Base-by-base conservation (phyloP, 2,329 filamentous ascomycete species). In the Aspergillus japonicus region DNA sequence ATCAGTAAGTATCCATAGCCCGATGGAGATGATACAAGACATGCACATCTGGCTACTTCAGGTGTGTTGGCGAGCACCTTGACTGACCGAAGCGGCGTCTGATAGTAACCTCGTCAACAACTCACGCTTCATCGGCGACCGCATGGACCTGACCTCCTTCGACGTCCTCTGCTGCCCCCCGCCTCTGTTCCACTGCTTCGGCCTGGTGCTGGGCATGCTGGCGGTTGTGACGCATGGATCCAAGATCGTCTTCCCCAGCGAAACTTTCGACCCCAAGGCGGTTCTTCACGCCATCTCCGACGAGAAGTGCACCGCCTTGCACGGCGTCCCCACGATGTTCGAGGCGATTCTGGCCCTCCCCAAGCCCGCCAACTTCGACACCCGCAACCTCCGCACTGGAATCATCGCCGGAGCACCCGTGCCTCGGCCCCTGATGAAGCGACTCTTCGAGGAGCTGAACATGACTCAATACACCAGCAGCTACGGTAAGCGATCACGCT, bases 301-400 rank as follows among this genome's bases (percentile, higher is more conserved):
- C 55, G 87, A 90, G 70, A 78, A 80, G 50, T 89, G 87, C 72
- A 94, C 91, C 0, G 90, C 88, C 0, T 80, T 94, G 0, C 90
- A 93, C 70, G 91, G 91, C 35, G 91, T 94, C 0, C 91, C 91
- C 0, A 90, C 91, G 58, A 94, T 94, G 91, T 92, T 92, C 73
- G 89, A 92, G 70, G 87, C 87, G 0, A 80, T 85, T 10, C 78
- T 85, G 58, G 75, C 75, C 44, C 68, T 82, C 1, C 78, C 78
- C n/a, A 78, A 81, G 57, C 81, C 81, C 0, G 64, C 67, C 3
- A 71, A 75, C 16, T 84, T 83, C 66, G 75, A 81, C 59, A 77
- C 74, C 68, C 78, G 81, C 1, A 79, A 77, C 5, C 80, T 93
- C 19, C 82, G 90, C 35, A 93, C 90, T 0, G 90, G 90, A 7